phyloP scores from a whole-genome alignment of 148 eudicot species.

The Cornus suecica region DNA sequence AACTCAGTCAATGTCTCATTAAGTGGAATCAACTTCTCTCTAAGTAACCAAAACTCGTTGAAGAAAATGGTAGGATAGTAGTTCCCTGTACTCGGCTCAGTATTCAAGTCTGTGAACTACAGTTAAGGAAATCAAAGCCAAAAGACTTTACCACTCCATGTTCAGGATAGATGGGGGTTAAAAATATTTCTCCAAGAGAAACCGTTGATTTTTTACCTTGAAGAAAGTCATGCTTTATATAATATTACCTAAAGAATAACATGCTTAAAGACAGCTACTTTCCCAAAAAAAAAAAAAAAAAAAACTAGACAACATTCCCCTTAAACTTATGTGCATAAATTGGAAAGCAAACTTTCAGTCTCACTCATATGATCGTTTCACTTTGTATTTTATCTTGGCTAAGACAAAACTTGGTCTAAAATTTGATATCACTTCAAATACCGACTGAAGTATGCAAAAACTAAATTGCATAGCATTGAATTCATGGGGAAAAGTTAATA shows the following conservation, averaged over 20 bases:
- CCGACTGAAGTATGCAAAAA: not conserved
- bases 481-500: too few relatives aligned
- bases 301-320: not conserved
- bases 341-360: not conserved
- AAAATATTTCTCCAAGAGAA: not conserved
- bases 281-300: not conserved
- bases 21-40: slow-evolving; percentile 72
- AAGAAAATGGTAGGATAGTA: slow-evolving; percentile 81
- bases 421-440: not conserved
- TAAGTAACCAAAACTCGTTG: slow-evolving; percentile 97
- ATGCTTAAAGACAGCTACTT: not conserved
- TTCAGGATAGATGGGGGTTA: not conserved
- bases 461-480: not conserved
- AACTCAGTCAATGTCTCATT: slow-evolving; percentile 86
- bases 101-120: slow-evolving; percentile 56
- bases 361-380: not conserved
- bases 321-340: not conserved
- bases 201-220: not conserved
- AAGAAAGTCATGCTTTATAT: not conserved
- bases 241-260: not conserved
- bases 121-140: slow-evolving; percentile 49
- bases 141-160: not conserved
- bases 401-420: not conserved
- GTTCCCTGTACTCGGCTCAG: slow-evolving; percentile 79
- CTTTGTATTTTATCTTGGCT: not conserved